Evolutionary conservation across 2,329 filamentous ascomycete genomes (phyloP).

Genomic region (Trichoderma sp.): DNA sequence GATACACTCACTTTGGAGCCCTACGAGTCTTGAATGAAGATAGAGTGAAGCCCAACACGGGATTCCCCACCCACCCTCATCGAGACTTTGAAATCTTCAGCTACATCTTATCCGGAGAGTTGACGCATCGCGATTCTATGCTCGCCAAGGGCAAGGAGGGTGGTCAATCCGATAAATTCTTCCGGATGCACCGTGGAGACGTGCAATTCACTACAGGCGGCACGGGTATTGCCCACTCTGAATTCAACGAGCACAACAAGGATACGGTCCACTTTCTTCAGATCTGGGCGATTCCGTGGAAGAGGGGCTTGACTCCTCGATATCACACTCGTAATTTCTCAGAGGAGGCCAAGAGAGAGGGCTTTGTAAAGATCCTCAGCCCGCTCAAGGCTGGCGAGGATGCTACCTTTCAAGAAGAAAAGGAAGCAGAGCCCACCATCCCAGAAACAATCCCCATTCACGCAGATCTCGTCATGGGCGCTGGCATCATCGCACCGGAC

Average conservation of each 20-base stretch:
- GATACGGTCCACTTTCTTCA: conserved; percentile 82
- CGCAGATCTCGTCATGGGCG: conserved; percentile 81
- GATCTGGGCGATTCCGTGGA: conserved; percentile 85
- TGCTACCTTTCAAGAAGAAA: conserved; percentile 63
- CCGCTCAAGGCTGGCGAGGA: conserved; percentile 67
- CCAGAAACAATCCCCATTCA: conserved; percentile 77
- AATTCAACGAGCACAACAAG: conserved; percentile 73
- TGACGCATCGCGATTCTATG: conserved; percentile 88
- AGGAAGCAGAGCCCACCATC: conserved; percentile 61
- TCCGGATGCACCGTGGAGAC: conserved; percentile 73
- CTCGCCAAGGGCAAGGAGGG: conserved; percentile 67
- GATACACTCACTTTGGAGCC: conserved; percentile 69
- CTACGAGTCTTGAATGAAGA: conserved; percentile 89
- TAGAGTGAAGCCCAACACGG: conserved; percentile 69
- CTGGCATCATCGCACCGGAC: conserved; percentile 68
- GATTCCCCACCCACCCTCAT: conserved; percentile 84
- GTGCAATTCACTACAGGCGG: conserved; percentile 92
- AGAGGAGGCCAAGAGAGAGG: conserved; percentile 71
- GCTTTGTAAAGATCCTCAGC: conserved; percentile 74
- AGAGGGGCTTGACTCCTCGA: conserved; percentile 66
- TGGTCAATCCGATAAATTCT: conserved; percentile 63
- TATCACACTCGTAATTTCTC: conserved; percentile 76
- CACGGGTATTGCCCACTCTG: conserved; percentile 76
- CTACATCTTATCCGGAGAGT: conserved; percentile 81
- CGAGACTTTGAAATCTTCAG: conserved; percentile 88